phyloP scores from a whole-genome alignment of 495 filamentous ascomycete genomes.

The Lasiosphaeria ovina region DNA sequence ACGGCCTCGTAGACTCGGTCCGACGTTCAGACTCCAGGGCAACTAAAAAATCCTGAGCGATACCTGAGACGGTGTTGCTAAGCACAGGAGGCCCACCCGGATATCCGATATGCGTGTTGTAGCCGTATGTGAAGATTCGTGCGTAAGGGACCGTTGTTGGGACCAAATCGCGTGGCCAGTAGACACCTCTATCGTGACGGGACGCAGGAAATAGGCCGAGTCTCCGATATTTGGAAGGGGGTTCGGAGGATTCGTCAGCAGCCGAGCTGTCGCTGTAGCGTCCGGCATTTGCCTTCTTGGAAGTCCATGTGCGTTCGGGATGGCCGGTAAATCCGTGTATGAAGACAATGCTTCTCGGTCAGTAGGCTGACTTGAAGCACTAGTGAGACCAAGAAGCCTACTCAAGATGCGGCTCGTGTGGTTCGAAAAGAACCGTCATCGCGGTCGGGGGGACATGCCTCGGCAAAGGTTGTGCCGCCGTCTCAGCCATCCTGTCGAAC shows the following conservation, averaged over 20 bases:
- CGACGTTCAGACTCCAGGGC: conserved; percentile 33
- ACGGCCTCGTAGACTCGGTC: conserved; percentile 27
- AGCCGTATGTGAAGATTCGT: conserved; percentile 51
- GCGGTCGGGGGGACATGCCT: background rate
- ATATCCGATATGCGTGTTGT: conserved; percentile 42
- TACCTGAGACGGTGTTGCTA: conserved; percentile 36
- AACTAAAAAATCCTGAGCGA: conserved; percentile 36
- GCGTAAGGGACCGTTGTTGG: conserved; percentile 42
- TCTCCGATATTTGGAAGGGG: conserved; percentile 13
- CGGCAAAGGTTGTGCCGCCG: conserved; percentile 1
- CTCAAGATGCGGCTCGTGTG: background rate
- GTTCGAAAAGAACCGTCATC: background rate
- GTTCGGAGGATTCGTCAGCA: conserved; percentile 5
- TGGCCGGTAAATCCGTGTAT: conserved; percentile 40
- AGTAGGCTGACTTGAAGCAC: background rate
- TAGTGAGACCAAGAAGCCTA: background rate
- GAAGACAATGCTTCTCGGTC: conserved; percentile 26
- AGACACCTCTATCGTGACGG: background rate
- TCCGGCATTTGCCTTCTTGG: conserved; percentile 13
- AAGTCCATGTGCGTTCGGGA: conserved; percentile 34
- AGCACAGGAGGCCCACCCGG: conserved; percentile 21
- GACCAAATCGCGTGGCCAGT: conserved; percentile 52
- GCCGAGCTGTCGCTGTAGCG: background rate
- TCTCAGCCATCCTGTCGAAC: too few relatives aligned
- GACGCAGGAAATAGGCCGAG: conserved; percentile 7